These are phyloP conservation scores for Gossypium lobatum DNA, from an alignment of 441 rosid species.

Conservation along the genomic window DNA sequence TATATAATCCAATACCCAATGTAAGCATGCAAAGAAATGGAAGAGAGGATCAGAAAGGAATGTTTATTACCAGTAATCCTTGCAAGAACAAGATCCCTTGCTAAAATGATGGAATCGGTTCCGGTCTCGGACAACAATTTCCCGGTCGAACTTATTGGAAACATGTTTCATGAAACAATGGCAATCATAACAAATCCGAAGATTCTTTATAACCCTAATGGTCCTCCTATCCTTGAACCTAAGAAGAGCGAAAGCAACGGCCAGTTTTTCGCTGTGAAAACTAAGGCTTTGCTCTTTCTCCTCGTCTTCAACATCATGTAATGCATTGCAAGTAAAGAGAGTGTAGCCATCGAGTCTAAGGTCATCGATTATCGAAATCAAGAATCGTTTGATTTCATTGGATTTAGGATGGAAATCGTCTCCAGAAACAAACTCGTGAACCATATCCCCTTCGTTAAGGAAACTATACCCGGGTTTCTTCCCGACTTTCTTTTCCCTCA, in stretches of 20 bases:
- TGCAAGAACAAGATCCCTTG: constrained; percentile 28
- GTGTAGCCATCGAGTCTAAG: constrained; percentile 37
- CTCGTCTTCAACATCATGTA: constrained; percentile 42
- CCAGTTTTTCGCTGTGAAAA: constrained; percentile 37
- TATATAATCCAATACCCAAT: no score
- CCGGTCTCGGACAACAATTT: constrained; percentile 30
- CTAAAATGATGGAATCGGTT: constrained; percentile 39
- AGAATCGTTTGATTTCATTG: constrained; percentile 16
- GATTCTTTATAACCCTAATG: constrained; percentile 30
- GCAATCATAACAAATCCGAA: constrained; percentile 27
- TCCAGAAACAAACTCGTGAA: constrained; percentile 31
- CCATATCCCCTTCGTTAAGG: constrained; percentile 19
- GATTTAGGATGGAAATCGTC: constrained; percentile 30
- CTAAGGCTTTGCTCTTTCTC: constrained; percentile 34
- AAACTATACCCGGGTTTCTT: constrained; percentile 31
- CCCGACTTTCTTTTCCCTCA: constrained; percentile 28
- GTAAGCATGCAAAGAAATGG: no score
- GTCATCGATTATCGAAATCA: constrained; percentile 21
- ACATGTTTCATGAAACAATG: constrained; percentile 37
- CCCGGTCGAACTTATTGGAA: constrained; percentile 18
- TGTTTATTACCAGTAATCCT: constrained; percentile 30
- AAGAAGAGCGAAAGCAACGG: constrained; percentile 31
- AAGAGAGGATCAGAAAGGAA: neutral
- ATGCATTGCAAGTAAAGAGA: constrained; percentile 24
- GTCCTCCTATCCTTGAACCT: constrained; percentile 13